phyloP scores from a whole-genome alignment of 192 early-diverging fungal species.

The Lunasporangiospora selenospora region DNA sequence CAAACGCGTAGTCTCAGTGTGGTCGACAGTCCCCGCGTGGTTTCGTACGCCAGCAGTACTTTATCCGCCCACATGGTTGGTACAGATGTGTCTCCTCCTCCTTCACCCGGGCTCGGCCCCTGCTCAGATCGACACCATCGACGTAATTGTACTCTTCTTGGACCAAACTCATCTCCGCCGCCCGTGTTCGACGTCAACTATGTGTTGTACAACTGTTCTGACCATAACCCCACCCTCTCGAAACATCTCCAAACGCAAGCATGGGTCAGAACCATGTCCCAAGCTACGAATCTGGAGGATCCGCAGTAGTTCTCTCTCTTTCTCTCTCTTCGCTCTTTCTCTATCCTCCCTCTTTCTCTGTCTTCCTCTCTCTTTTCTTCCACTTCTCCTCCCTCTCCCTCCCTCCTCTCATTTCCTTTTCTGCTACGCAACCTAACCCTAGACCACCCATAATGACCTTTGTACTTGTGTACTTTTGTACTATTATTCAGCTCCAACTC shows the following conservation, averaged over 20 bases:
- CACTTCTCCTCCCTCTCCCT: neutral
- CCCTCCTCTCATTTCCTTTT: neutral
- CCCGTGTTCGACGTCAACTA: neutral
- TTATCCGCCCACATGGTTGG: too few relatives aligned
- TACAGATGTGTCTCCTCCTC: too few relatives aligned
- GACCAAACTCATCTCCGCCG: neutral
- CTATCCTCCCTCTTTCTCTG: neutral
- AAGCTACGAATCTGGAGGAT: conserved; percentile 28
- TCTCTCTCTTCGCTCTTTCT: neutral
- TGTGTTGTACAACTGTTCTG: neutral
- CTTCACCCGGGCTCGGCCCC: too few relatives aligned
- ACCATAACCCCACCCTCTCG: neutral
- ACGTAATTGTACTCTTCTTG: neutral
- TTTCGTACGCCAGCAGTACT: too few relatives aligned
- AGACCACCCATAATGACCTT: neutral
- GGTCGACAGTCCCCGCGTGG: too few relatives aligned
- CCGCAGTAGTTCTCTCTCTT: conserved; percentile 11
- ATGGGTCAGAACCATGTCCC: conserved; percentile 28
- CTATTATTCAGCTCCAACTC: neutral
- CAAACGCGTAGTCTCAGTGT: too few relatives aligned
- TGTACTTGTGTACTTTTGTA: conserved; percentile 36
- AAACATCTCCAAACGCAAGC: conserved; percentile 32
- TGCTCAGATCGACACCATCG: neutral
- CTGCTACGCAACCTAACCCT: neutral
- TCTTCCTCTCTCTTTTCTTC: neutral